A percentile compares a stretch with the other conserved stretches of the same genome.
phyloP scores from a whole-genome alignment of 2,329 filamentous ascomycete species.

The Aspergillus costaricaensis region DNA sequence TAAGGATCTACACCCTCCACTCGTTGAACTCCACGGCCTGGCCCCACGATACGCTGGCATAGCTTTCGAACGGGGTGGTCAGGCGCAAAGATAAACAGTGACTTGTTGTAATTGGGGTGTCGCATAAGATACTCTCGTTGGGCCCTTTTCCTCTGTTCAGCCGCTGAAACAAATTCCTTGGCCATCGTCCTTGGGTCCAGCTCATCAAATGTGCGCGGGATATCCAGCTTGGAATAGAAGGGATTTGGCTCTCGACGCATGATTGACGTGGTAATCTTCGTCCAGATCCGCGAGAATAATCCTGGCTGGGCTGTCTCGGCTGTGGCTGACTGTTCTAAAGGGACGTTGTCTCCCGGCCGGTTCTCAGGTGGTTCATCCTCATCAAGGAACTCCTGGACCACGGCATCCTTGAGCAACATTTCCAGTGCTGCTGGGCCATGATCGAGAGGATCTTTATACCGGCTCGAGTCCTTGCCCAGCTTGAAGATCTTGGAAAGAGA shows the following conservation, averaged over 20 bases:
- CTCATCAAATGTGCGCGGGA: slow-evolving; percentile 70
- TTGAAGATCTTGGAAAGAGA: slow-evolving; percentile 61
- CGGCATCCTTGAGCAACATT: slow-evolving; percentile 94
- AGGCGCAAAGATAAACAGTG: slow-evolving; percentile 82
- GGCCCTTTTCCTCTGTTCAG: slow-evolving; percentile 78
- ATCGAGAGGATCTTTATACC: slow-evolving; percentile 77
- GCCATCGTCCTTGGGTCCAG: slow-evolving; percentile 86
- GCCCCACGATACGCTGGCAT: slow-evolving; percentile 88
- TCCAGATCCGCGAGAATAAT: slow-evolving; percentile 62
- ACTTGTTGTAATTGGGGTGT: slow-evolving; percentile 89
- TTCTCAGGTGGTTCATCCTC: slow-evolving; percentile 52
- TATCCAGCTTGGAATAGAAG: slow-evolving; percentile 83
- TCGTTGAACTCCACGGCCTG: slow-evolving; percentile 80
- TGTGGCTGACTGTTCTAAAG: slow-evolving; percentile 26
- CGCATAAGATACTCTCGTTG: slow-evolving; percentile 87
- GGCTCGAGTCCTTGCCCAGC: slow-evolving; percentile 62
- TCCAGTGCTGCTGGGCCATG: slow-evolving; percentile 91
- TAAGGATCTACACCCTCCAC: slow-evolving; percentile 89
- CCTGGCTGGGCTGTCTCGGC: slow-evolving; percentile 58
- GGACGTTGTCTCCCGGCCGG: slow-evolving; percentile 33
- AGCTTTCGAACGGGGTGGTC: slow-evolving; percentile 74
- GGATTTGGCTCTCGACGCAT: slow-evolving; percentile 81
- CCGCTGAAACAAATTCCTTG: slow-evolving; percentile 81
- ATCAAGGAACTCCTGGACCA: slow-evolving; percentile 92
- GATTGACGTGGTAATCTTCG: slow-evolving; percentile 58